Evolutionary conservation across 2,329 filamentous ascomycete species (phyloP).

Genomic region (Phialocephala sp.): DNA sequence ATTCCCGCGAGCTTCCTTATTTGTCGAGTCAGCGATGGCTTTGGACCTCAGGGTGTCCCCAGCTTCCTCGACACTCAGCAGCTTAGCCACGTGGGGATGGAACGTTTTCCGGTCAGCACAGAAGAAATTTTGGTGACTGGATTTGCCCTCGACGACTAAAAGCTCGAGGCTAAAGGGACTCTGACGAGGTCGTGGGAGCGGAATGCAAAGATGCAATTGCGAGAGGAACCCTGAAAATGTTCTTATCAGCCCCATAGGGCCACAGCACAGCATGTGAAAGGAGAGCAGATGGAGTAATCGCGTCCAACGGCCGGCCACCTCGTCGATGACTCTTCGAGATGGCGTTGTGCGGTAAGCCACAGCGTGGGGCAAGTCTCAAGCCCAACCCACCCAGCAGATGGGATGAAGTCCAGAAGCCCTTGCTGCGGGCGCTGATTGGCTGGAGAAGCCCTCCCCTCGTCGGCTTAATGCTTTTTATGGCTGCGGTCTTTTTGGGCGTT

Average conservation of each 20-base stretch:
- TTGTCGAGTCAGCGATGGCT: background rate
- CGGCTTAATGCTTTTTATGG: slow-evolving; percentile 7
- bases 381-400: slow-evolving; percentile 6
- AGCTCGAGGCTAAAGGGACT: background rate
- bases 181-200: background rate
- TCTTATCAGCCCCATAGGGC: slow-evolving; percentile 10
- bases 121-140: background rate
- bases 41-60: background rate
- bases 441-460: background rate
- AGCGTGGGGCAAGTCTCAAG: slow-evolving; percentile 9
- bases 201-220: background rate
- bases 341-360: slow-evolving; percentile 1
- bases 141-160: background rate
- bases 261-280: slow-evolving; percentile 2
- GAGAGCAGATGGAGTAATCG: background rate
- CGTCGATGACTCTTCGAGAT: slow-evolving; percentile 1
- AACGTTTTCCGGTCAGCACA: slow-evolving; percentile 4
- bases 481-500: background rate
- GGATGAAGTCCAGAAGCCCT: slow-evolving; percentile 2
- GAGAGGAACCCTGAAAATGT: background rate
- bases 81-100: background rate
- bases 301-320: background rate
- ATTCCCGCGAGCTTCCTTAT: slow-evolving; percentile 1
- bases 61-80: background rate
- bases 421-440: background rate